Evolutionary conservation across 331 rosid genomes (phyloP).

Genomic region (Rosa hybrid): DNA sequence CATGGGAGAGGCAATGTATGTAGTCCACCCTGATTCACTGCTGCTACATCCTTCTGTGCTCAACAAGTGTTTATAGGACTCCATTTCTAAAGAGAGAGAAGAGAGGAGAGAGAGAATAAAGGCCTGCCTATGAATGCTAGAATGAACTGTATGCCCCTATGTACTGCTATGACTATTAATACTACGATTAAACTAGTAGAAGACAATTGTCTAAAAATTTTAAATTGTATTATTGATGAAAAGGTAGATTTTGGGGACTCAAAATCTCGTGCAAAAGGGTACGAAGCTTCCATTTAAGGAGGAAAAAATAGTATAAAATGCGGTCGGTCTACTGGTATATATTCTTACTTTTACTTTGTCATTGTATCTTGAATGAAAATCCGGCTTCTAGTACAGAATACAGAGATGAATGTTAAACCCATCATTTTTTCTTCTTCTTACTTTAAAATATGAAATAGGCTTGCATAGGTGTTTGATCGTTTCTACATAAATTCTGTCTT

Average conservation of each 20-base stretch:
- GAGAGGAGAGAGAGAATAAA: slow-evolving; percentile 24
- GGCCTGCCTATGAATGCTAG: slow-evolving; percentile 14
- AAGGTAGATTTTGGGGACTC: slow-evolving; percentile 16
- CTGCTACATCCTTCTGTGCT: slow-evolving; percentile 80
- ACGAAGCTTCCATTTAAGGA: slow-evolving; percentile 19
- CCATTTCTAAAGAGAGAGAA: slow-evolving; percentile 36
- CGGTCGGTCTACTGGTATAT: slow-evolving; percentile 25
- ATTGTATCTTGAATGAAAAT: slow-evolving; percentile 38
- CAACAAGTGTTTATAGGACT: slow-evolving; percentile 41
- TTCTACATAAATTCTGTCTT: slow-evolving; percentile 16
- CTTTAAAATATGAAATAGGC: slow-evolving; percentile 27
- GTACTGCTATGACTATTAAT: not conserved
- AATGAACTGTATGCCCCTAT: slow-evolving; percentile 16
- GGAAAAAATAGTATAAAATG: slow-evolving; percentile 19
- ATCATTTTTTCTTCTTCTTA: slow-evolving; percentile 12
- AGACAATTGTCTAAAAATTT: slow-evolving; percentile 7
- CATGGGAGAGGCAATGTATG: slow-evolving; percentile 66
- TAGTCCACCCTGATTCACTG: slow-evolving; percentile 94
- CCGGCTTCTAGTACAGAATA: slow-evolving; percentile 58
- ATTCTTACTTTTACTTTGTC: slow-evolving; percentile 21
- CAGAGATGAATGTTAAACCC: slow-evolving; percentile 25
- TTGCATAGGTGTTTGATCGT: not conserved
- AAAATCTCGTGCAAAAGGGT: slow-evolving; percentile 20
- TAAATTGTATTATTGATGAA: slow-evolving; percentile 6
- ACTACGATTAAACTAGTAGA: slow-evolving; percentile 9